These are phyloP conservation scores for Tolypocladium sp. DNA, from an alignment of 2,329 filamentous ascomycete species.

Conservation along the genomic window DNA sequence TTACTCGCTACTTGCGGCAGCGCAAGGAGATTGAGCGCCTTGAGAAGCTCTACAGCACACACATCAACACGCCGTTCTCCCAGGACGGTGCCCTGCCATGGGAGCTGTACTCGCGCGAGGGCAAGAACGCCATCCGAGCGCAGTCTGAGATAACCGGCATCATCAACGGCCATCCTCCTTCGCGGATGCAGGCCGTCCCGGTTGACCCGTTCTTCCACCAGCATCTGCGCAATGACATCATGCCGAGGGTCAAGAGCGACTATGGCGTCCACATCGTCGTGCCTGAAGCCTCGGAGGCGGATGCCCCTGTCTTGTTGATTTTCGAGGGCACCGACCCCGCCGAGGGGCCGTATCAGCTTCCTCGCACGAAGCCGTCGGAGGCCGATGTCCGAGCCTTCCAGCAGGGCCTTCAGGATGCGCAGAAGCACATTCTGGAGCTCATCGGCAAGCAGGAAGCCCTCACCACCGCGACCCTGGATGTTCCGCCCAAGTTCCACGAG, in stretches of 20 bases:
- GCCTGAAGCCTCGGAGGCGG: conserved; percentile 51
- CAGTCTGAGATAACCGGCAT: conserved; percentile 68
- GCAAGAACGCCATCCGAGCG: conserved; percentile 71
- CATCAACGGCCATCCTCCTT: conserved; percentile 64
- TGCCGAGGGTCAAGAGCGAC: conserved; percentile 53
- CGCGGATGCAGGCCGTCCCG: conserved; percentile 55
- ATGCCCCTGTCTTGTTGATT: conserved; percentile 60
- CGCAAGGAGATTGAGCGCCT: conserved; percentile 74
- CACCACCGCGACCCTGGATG: conserved; percentile 41
- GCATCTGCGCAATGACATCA: conserved; percentile 57
- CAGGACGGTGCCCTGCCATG: conserved; percentile 65
- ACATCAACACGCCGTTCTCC: conserved; percentile 71
- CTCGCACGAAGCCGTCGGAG: conserved; percentile 42
- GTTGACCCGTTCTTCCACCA: conserved; percentile 75
- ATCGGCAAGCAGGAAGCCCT: conserved; percentile 51
- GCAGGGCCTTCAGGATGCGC: conserved; percentile 45
- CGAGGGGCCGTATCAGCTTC: conserved; percentile 40
- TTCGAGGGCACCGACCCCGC: conserved; percentile 55
- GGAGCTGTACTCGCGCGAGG: conserved; percentile 81
- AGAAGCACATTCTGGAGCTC: conserved; percentile 46
- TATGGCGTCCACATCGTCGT: conserved; percentile 68
- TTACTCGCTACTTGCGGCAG: conserved; percentile 81
- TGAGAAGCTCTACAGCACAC: conserved; percentile 71
- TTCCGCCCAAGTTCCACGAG: conserved; percentile 55
- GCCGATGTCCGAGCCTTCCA: conserved; percentile 44